Base-by-base conservation (phyloP, 2,329 filamentous ascomycete species). In the Aspergillus fumigatiaffinis region DNA sequence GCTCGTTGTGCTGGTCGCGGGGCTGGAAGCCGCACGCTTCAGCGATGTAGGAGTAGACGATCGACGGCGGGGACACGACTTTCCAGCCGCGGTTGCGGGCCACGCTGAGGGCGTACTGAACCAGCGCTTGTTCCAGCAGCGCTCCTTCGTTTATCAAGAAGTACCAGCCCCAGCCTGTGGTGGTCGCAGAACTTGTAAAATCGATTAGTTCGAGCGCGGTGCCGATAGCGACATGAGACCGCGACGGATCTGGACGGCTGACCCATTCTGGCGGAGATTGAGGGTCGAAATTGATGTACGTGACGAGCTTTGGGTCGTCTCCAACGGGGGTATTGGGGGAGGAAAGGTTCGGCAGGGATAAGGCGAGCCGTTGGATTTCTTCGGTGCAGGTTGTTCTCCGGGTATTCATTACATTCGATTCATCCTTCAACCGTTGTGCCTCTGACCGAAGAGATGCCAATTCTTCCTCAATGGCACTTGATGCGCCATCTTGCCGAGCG, bases 161-260 rank as follows among this genome's bases (percentile, higher is more conserved):
- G 78, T 99, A 99, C 91, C 92, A 99, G 1, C 94, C 94, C 93
- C 93, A 99, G 41, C 94, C 94, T 3, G 88, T 90, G 1, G 91
- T 87, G n/a, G 84, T 86, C 1, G 88, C 88, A 4, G 92, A 91
- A 58, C 84, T 87, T 4, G 88, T 81, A 69, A 99, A 97, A 77
- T 99, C 93, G 52, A 99, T 80, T n/a, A 99, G 82, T 35, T 88
- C 87, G n/a, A 99, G 84, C 68, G 92, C 85, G 4, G 86, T 81
- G 32, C 94, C 94, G 65, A 99, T 93, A 64, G 93, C 84, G 7
- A 94, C 89, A 73, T 97, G 92, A 0, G 90, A 93, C 46, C 85
- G 76, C n/a, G 68, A 63, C 6, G 66, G 57, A 57, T 69, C 57
- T 57, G 65, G 56, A 14, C 54, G 32, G 44, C 60, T 52, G 58